Evolutionary conservation across 257 asterid species (phyloP), one percentile per base, ranked within the genome.

Genomic region (Solanum virginianum): DNA sequence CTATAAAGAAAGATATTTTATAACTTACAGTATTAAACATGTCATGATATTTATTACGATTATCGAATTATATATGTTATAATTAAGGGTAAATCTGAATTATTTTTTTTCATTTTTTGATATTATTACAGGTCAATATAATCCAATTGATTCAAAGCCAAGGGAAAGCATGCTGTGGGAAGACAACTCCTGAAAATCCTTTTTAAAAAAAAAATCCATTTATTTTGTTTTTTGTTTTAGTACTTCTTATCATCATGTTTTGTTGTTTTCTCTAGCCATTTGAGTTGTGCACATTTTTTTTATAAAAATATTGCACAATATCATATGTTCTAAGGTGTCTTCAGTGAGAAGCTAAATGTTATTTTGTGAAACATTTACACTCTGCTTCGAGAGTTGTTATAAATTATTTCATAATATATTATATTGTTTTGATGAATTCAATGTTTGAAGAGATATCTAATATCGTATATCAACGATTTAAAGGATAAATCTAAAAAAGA

Each of bases 151-250:
- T 84, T 80, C 91, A 4, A 92, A 87, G 84, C 85, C 93, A 18
- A 82, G 88, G 85, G 93, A 91, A 74, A 91, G 90, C 91, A 90
- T 91, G 57, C 59, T 90, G 18, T 92, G 95, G 95, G 91, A 88
- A 80, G 93, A 89, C 84, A 91, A 91, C 85, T 92, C 92, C 5
- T 51, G 47, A 51, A 75, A 51, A 49, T 77, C 49, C 83, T 79
- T 36, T 36, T 4, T 4, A 29, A 29, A 29, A 29, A 29, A 29
- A 29, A 29, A 29, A 32, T 17, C 18, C 3, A 7, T 17, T 22
- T 13, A 2, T 74, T n/a, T 49, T 17, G 13, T n/a, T n/a, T 71
- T 12, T 45, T 1, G 14, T 51, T 26, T 26, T 51, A 11, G 4
- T 77, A 26, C 8, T 9, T 0, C 51, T 79, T 26, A 59, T 60